These are phyloP conservation scores for Murraya paniculata DNA, from an alignment of 345 rosid species.

Conservation along the genomic window DNA sequence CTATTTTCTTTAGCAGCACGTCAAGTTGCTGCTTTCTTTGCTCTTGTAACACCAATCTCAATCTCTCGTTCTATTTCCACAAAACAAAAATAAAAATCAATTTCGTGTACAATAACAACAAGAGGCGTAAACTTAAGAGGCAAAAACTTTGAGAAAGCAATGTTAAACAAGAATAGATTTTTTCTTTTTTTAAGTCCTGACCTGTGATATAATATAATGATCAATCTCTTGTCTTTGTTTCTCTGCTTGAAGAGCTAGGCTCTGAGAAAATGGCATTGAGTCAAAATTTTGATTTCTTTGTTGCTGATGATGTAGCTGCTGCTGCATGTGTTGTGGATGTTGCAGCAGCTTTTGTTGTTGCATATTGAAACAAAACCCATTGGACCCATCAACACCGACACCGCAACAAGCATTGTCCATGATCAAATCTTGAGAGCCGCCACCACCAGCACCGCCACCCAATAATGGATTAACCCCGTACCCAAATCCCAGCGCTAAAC, in stretches of 20 bases:
- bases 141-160: neutral
- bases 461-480: conserved; percentile 19
- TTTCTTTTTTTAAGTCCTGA: conserved; percentile 13
- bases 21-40: conserved; percentile 53
- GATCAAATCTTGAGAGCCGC: conserved; percentile 40
- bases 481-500: conserved; percentile 10
- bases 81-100: neutral
- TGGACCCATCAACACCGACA: conserved; percentile 20
- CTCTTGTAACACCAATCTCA: conserved; percentile 47
- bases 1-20: conserved; percentile 36
- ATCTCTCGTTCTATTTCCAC: conserved; percentile 46
- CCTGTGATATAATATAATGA: conserved; percentile 63
- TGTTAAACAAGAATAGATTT: no score
- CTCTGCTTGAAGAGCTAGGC: conserved; percentile 29
- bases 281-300: conserved; percentile 25
- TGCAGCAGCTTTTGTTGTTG: conserved; percentile 33
- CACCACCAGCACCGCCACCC: neutral
- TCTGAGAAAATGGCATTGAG: conserved; percentile 14
- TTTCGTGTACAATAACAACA: neutral
- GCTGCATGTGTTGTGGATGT: conserved; percentile 29
- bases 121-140: neutral
- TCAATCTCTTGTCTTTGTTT: conserved; percentile 65
- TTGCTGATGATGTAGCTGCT: conserved; percentile 29
- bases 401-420: conserved; percentile 24
- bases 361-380: conserved; percentile 18